Evolutionary conservation across 1,284 basidiomycete species (phyloP), one percentile per base, ranked within the genome.

Genomic region (Blastosporella zonata): DNA sequence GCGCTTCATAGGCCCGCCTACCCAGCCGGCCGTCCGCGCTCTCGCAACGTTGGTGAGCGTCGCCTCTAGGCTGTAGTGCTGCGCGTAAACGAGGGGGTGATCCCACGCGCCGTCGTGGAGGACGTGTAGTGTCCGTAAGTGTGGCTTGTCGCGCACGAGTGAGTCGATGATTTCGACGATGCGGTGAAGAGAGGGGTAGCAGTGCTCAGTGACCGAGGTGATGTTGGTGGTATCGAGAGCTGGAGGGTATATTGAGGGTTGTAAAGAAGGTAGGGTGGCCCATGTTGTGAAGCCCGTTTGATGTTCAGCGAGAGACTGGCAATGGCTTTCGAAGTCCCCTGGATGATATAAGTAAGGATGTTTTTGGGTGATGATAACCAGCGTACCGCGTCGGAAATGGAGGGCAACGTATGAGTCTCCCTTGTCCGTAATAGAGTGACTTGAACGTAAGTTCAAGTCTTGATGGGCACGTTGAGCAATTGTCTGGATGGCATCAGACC

Each of bases 101-200:
- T 73, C 71, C 67, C 70, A 71, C 0, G 71, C 67, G 10, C 70
- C 73, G 49, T 75, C 73, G 52, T 75, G 73, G 0, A 74, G 61
- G 33, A 74, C 57, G 56, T 74, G 69, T 1, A 75, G 35, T 0
- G 66, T 64, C 15, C 68, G 66, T 2, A 72, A 47, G 43, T 69
- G 59, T 3, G 71, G 71, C 28, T 64, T 62, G 23, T 49, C 53
- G 5, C 56, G 62, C 8, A 67, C 66, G 43, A 70, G 67, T 13
- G 51, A 31, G 22, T 69, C 65, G 44, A 75, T 65, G 37, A 67
- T 65, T 27, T 62, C 60, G 31, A 74, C 61, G 34, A 74, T 68
- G 36, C 71, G 71, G n/a, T 54, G 48, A 4, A 73, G 64, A 33
- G 64, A 55, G 2, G 72, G 71, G 42, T 71, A 74, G 40, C 73